Percentiles rank a stretch among this genome's conserved stretches.
phyloP scores from a whole-genome alignment of 1,284 basidiomycete species.

The Moesziomyces globuligerus region DNA sequence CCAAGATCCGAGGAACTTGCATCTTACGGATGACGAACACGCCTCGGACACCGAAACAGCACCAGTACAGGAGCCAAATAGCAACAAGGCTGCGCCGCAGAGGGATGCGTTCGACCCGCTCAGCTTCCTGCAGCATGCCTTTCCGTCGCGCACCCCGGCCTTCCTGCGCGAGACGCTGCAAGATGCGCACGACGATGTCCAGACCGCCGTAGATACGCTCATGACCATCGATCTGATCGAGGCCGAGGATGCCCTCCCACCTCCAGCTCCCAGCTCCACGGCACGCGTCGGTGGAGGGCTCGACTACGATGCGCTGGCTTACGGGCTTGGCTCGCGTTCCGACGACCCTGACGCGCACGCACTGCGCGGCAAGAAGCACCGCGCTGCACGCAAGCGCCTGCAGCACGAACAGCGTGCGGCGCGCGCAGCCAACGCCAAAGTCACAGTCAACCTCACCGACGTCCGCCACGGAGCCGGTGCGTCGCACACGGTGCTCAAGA shows the following conservation, averaged over 20 bases:
- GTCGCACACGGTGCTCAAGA: slow-evolving; percentile 16
- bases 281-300: slow-evolving; percentile 25
- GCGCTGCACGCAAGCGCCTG: slow-evolving; percentile 33
- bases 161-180: slow-evolving; percentile 49
- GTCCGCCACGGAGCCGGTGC: slow-evolving; percentile 45
- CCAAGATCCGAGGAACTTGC: slow-evolving; percentile 36
- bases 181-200: slow-evolving; percentile 46
- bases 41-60: slow-evolving; percentile 15
- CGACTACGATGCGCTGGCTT: slow-evolving; percentile 48
- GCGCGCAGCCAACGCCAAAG: slow-evolving; percentile 6
- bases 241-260: slow-evolving; percentile 35
- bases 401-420: slow-evolving; percentile 31
- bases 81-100: neutral
- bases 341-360: slow-evolving; percentile 4
- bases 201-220: slow-evolving; percentile 52
- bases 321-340: slow-evolving; percentile 7
- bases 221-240: slow-evolving; percentile 57
- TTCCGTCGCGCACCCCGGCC: slow-evolving; percentile 40
- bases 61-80: slow-evolving; percentile 1
- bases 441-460: slow-evolving; percentile 58
- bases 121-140: slow-evolving; percentile 50
- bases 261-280: slow-evolving; percentile 3
- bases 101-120: slow-evolving; percentile 38
- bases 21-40: slow-evolving; percentile 47
- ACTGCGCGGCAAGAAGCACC: slow-evolving; percentile 44